phyloP scores from a whole-genome alignment of 345 rosid species.

The Lepidium aucheri region DNA sequence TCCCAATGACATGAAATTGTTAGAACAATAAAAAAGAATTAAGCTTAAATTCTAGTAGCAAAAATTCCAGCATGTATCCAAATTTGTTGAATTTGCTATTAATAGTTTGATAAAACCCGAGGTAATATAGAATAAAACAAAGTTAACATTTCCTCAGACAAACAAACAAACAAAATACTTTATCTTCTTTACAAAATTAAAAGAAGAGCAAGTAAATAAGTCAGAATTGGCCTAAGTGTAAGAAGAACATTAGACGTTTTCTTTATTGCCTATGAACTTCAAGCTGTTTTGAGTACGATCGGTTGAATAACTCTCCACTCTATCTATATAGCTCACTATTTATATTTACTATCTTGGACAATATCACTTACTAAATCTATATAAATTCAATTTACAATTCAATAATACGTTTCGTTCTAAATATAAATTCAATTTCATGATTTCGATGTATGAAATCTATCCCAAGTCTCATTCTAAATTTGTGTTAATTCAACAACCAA shows the following conservation, averaged over 20 bases:
- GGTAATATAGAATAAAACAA: neutral
- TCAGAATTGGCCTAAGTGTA: slow-evolving; percentile 9
- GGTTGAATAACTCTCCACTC: neutral
- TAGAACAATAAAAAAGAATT: no score
- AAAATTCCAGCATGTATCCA: no score
- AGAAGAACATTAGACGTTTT: neutral
- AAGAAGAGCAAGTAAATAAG: neutral
- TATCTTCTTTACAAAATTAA: neutral
- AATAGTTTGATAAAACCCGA: neutral
- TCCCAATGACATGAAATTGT: no score
- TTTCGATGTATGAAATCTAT: no score
- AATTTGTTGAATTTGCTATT: no score
- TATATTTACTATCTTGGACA: neutral
- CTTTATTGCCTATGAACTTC: neutral
- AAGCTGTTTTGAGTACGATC: neutral
- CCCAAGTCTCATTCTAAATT: no score
- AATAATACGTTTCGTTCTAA: no score
- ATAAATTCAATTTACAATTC: no score
- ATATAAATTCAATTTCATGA: no score
- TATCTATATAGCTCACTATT: neutral
- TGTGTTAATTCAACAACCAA: no score
- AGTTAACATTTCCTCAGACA: slow-evolving; percentile 13
- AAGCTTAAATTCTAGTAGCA: no score
- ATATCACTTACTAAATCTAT: no score
- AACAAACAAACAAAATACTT: neutral